Base-by-base conservation (phyloP, 768 basidiomycete genomes). In the Amanita jacksonii region DNA sequence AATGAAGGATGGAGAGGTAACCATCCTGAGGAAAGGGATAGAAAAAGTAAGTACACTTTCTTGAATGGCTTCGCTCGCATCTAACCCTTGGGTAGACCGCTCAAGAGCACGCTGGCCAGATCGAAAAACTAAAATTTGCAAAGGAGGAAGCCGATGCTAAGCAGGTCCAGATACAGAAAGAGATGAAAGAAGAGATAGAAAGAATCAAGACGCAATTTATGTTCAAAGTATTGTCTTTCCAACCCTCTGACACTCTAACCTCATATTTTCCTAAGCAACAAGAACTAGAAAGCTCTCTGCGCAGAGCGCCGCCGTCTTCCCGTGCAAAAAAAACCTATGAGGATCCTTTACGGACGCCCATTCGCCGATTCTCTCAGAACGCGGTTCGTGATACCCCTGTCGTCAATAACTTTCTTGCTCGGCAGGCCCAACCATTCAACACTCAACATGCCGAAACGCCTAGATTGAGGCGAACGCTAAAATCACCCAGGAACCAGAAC, bases 1-100 rank as follows among this genome's bases (percentile, higher is more conserved):
- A 31, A 60, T 67, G 24, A 85, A 79, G 54, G 77, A 82, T 23
- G 85, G 85, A 4, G 85, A 88, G 62, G 81, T 81, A 5, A 69
- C 69, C 12, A 74, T 81, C 31, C 56, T 88, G 40, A 67, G 84
- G 51, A 76, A 74, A 50, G 72, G 61, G n/a, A 72, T 82, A 8
- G 79, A 84, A 51, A 81, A 80, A 70, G 85, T 81, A 52, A 40
- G 51, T 37, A 18, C 4, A 10, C 16, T 20, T 7, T 31, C 19
- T 37, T 45, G 32, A 18, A 33, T 25, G 6, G 30, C 7, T 25
- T 16, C 6, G 20, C 18, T 38, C 31, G 45, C 32, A n/a, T 45
- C 18, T 45, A 20, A 53, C 43, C 16, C 4, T 32, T 13, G 41
- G 48, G 16, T 45, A 85, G 83, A 70, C 66, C 41, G 62, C 70